A percentile compares a stretch with the other conserved stretches of the same genome.
These are phyloP conservation scores for Gracilaria domingensis DNA, from an alignment of 23 red algal genomes.

Conservation along the genomic window DNA sequence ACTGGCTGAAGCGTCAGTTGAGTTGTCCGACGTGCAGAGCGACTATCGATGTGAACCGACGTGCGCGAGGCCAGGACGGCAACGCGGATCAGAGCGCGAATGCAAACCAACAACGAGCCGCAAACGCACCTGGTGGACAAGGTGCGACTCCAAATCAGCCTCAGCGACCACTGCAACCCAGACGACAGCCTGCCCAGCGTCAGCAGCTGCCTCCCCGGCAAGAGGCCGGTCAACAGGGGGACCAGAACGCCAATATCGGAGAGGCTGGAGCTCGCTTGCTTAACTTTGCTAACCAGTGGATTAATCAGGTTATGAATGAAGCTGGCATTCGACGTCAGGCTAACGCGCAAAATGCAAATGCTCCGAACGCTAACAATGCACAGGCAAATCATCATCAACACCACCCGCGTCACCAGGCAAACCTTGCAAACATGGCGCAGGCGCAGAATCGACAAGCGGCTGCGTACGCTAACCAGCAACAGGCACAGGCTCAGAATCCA, in stretches of 20 bases:
- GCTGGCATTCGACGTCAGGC: constrained; percentile 16
- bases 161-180: not conserved
- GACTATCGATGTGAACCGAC: constrained; percentile 66
- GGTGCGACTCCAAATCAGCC: not conserved
- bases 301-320: constrained; percentile 53
- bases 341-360: not conserved
- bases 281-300: constrained; percentile 71
- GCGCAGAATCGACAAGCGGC: not conserved
- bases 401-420: not conserved
- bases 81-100: constrained; percentile 16
- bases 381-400: constrained; percentile 19
- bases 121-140: not conserved
- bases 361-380: constrained; percentile 1
- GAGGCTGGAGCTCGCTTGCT: constrained; percentile 48
- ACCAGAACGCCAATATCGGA: constrained; percentile 51
- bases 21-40: constrained; percentile 92
- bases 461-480: constrained; percentile 5
- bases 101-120: not conserved
- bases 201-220: not conserved
- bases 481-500: not conserved
- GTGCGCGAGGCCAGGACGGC: not conserved
- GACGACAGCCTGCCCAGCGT: not conserved
- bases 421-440: not conserved
- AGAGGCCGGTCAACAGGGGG: not conserved
- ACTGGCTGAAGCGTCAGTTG: constrained; percentile 93